Evolutionary conservation across 2,329 filamentous ascomycete genomes (phyloP), one percentile per base, ranked within the genome.

Genomic region (Pseudopyricularia javanii): DNA sequence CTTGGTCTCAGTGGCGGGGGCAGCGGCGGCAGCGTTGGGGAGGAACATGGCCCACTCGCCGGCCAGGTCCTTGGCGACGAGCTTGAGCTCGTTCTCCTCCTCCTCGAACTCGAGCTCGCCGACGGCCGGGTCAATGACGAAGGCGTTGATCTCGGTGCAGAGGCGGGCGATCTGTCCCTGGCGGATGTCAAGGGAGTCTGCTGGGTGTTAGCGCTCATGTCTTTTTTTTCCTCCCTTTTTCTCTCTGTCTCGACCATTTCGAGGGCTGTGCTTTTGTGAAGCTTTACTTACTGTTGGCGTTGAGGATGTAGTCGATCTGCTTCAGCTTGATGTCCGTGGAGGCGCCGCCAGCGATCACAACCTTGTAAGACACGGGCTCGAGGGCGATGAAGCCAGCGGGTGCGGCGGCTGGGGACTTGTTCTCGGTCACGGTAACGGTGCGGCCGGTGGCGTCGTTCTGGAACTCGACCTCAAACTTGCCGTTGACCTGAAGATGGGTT

Each of bases 301-400:
- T 69, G 32, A 62, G 60, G 49, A 71, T 66, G 56, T 67, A 72
- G 55, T 72, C 69, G 30, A 72, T 62, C 61, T 70, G 70, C 26
- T 63, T 61, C 6, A 71, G 59, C 1, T 67, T 68, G 20, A 69
- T 53, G 33, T 60, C 61, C 3, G 58, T 55, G 5, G 58, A 58
- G 14, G 63, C 57, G 12, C 64, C 66, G 2, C 65, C 65, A 4
- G 60, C 58, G 2, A 72, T 55, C 17, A 59, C 57, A 48, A 72
- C 61, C 33, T 60, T 58, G 58, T 64, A 71, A 2, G 68, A 68
- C 26, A 62, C 59, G 4, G 66, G 60, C 55, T 71, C 69, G n/a
- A 69, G 57, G 6, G 63, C 61, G 11, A 59, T 56, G 58, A 71
- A 72, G 14, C 69, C 69, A 3, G 60, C 52, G 0, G 68, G 69